Percentiles rank a stretch among this genome's conserved stretches.
Conservation (phyloP, 257 asterid species). For the Solanum neorickii region DNA sequence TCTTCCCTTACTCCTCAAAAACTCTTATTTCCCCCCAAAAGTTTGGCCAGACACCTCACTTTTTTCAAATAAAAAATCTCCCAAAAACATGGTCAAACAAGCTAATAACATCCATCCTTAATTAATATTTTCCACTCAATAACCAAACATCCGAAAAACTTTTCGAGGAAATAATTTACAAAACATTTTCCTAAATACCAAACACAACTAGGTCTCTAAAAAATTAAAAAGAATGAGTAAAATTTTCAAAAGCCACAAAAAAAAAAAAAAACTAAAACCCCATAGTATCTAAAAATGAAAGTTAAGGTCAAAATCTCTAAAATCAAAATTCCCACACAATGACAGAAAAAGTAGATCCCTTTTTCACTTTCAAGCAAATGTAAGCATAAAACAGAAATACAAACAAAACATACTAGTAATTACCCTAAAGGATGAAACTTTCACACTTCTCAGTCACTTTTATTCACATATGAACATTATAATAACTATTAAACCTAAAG, state of each 20-base stretch:
- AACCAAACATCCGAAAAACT: not conserved
- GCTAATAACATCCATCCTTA: not conserved
- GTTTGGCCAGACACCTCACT: not conserved
- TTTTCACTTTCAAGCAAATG: not conserved
- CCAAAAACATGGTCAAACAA: not conserved
- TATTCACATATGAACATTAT: not conserved
- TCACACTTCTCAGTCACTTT: not conserved
- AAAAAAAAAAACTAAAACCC: not conserved
- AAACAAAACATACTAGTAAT: not conserved
- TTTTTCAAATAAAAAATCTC: not conserved
- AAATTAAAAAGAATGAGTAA: not conserved
- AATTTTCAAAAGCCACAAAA: not conserved
- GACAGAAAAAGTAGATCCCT: not conserved
- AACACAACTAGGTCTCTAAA: not conserved
- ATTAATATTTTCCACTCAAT: not conserved
- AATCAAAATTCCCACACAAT: not conserved
- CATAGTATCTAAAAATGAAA: not conserved
- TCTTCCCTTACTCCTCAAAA: not conserved
- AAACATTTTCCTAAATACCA: not conserved
- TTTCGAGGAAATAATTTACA: not conserved
- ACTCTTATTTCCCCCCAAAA: not conserved
- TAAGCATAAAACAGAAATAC: not conserved
- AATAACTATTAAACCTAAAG: not conserved
- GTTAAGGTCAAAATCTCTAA: not conserved
- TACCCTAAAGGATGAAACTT: not conserved